Conservation (phyloP, 352 stramenopile species). For the Globisporangium barbulae region DNA sequence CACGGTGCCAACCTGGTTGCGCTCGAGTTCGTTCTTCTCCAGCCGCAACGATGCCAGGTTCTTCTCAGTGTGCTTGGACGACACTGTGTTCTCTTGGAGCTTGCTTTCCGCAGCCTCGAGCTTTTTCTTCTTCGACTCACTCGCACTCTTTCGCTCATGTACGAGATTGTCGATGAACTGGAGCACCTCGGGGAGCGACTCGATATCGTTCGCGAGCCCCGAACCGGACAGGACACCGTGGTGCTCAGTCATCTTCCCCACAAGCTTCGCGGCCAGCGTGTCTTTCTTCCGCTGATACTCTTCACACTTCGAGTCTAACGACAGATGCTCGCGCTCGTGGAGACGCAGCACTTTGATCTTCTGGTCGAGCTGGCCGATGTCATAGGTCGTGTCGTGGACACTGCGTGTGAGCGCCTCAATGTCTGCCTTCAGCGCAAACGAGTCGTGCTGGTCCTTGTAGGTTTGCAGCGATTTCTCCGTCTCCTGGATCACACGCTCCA, state of each 20-base stretch:
- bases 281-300: conserved; percentile 46
- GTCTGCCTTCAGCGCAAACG: conserved; percentile 32
- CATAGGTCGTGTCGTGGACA: conserved; percentile 39
- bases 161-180: conserved; percentile 27
- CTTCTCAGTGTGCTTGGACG: conserved; percentile 50
- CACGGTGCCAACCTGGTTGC: conserved; percentile 45
- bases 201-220: conserved; percentile 28
- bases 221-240: conserved; percentile 26
- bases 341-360: conserved; percentile 54
- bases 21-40: conserved; percentile 56
- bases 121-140: conserved; percentile 27
- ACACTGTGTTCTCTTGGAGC: conserved; percentile 50
- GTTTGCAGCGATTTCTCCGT: conserved; percentile 38
- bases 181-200: conserved; percentile 24
- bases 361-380: conserved; percentile 40
- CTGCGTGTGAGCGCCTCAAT: conserved; percentile 43
- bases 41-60: conserved; percentile 28
- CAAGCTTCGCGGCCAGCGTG: conserved; percentile 33
- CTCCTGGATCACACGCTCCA: conserved; percentile 42
- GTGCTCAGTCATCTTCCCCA: conserved; percentile 46
- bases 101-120: conserved; percentile 28
- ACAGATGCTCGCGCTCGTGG: conserved; percentile 44
- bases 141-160: conserved; percentile 17
- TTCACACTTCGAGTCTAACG: conserved; percentile 45
- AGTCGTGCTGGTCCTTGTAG: conserved; percentile 43